A percentile compares a stretch with the other conserved stretches of the same genome.
phyloP scores from a whole-genome alignment of 306 rosid species.

The Alnus glutinosa region DNA sequence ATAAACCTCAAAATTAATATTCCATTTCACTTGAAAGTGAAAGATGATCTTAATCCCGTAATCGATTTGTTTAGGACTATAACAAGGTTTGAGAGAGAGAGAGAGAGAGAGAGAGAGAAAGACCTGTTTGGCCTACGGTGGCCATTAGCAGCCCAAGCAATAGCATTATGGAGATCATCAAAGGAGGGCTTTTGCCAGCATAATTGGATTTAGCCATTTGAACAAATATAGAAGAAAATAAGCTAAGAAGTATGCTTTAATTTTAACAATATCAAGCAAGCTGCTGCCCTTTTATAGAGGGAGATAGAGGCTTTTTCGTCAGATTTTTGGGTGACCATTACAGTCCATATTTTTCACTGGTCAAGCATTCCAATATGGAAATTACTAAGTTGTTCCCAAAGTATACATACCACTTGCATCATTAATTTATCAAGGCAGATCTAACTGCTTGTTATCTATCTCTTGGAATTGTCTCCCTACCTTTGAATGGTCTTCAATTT shows the following conservation, averaged over 20 bases:
- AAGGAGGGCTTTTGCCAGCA: slow-evolving; percentile 2
- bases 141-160: slow-evolving; percentile 23
- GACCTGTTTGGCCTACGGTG: slow-evolving; percentile 27
- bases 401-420: too few relatives aligned
- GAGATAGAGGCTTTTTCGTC: background rate
- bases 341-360: background rate
- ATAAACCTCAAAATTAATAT: too few relatives aligned
- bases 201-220: slow-evolving; percentile 23
- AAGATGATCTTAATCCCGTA: too few relatives aligned
- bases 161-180: slow-evolving; percentile 18
- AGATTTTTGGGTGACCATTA: background rate
- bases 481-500: too few relatives aligned
- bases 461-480: too few relatives aligned
- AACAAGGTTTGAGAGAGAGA: background rate
- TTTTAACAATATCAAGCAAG: background rate
- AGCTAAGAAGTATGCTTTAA: too few relatives aligned
- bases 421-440: too few relatives aligned
- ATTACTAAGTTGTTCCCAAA: too few relatives aligned
- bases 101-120: background rate
- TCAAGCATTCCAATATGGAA: background rate
- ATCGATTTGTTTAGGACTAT: too few relatives aligned
- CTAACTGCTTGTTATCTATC: too few relatives aligned
- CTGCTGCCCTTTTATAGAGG: background rate
- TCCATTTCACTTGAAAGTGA: too few relatives aligned
- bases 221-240: background rate